Base-by-base conservation (phyloP, 1,139 yeast genomes). In the Pichiaceae sp. region DNA sequence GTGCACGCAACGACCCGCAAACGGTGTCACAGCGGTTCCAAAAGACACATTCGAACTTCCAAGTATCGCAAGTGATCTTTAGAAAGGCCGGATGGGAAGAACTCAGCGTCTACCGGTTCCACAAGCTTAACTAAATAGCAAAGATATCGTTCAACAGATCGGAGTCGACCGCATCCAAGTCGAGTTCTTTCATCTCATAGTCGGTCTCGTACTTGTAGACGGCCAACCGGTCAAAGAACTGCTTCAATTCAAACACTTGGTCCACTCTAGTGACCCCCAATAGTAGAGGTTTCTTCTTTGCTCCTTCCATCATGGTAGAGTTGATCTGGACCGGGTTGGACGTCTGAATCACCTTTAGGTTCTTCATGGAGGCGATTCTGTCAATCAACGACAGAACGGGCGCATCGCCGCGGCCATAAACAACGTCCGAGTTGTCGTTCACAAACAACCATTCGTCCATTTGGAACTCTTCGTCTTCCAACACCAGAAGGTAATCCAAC, bases 51-150 rank as follows among this genome's bases (percentile, higher is more conserved):
- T 17, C 20, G 1, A 46, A 45, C 19, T 48, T 51, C 12, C 78
- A 79, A 0, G 75, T 72, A 0, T 63, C 64, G 4, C 47, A 59
- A 17, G 63, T 83, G 2, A 67, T 75, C 7, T 65, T 68, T 37
- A 66, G 96, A 38, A 84, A 83, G 50, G 96, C 96, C 0, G 97
- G 97, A 0, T 86, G 96, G 96, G 98, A 91, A 57, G 91, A 83
- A n/a, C 63, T 91, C 28, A 73, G 85, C 42, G 80, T 91, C 12
- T 68, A 78, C 53, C 66, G 71, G 43, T 78, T 80, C 44, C 52
- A 42, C 11, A 64, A 50, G 34, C 33, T 41, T 15, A 4, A 16
- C 16, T 35, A 31, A 26, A n/a, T n/a, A n/a, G n/a, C n/a, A n/a
- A 74, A 72, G 15, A 78, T 49, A 57, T 85, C 95, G 17, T 57